Evolutionary conservation across 2,329 filamentous ascomycete genomes (phyloP).

Genomic region (Pseudocercospora cruenta): DNA sequence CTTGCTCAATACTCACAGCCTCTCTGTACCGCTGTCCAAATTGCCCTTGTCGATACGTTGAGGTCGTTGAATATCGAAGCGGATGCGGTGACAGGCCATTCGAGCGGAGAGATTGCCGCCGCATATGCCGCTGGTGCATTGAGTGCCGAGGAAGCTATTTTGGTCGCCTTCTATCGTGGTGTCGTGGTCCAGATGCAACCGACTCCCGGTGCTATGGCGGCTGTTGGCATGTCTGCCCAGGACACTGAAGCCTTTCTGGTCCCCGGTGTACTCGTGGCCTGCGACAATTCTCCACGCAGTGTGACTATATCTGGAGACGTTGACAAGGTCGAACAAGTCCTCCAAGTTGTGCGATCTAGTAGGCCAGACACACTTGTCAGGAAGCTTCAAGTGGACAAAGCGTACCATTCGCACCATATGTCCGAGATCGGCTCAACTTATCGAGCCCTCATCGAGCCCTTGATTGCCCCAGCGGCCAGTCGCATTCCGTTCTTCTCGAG

Average conservation of each 20-base stretch:
- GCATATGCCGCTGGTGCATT: slow-evolving; percentile 34
- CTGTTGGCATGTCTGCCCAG: slow-evolving; percentile 33
- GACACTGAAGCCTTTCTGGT: slow-evolving; percentile 28
- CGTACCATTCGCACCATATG: slow-evolving; percentile 51
- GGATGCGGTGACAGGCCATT: slow-evolving; percentile 35
- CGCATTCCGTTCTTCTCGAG: not conserved
- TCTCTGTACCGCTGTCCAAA: slow-evolving; percentile 45
- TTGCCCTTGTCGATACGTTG: slow-evolving; percentile 50
- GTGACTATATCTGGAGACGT: slow-evolving; percentile 6
- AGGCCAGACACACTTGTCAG: slow-evolving; percentile 44
- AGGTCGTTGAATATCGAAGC: slow-evolving; percentile 25
- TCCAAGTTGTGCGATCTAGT: slow-evolving; percentile 30
- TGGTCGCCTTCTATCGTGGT: slow-evolving; percentile 24
- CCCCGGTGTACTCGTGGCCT: not conserved
- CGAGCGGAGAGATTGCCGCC: slow-evolving; percentile 39
- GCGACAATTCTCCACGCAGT: slow-evolving; percentile 5
- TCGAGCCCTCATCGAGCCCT: not conserved
- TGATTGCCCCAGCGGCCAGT: not conserved
- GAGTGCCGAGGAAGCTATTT: slow-evolving; percentile 18
- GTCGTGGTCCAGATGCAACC: not conserved
- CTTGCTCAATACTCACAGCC: slow-evolving; percentile 21
- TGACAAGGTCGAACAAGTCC: not conserved
- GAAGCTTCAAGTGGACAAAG: slow-evolving; percentile 46
- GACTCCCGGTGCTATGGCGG: slow-evolving; percentile 38
- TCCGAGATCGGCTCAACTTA: not conserved